Percentiles rank a stretch among this genome's conserved stretches.
These are phyloP conservation scores for Marchantia paleacea DNA, from an alignment of 225 moss, liverwort and hornwort species.

Conservation along the genomic window DNA sequence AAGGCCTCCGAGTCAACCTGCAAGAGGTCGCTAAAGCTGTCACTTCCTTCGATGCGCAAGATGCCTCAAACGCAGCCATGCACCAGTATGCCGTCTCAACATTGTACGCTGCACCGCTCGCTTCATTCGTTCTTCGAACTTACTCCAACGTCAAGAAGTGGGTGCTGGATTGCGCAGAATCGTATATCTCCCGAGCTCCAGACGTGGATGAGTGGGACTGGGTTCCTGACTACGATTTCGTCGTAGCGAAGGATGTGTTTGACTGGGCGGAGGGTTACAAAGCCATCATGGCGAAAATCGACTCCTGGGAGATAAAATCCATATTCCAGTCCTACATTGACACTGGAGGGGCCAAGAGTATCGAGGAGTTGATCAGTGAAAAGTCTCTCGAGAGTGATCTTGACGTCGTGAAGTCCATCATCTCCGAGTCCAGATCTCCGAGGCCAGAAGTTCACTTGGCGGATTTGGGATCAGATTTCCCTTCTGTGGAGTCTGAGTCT, in stretches of 20 bases:
- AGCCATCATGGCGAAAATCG: constrained; percentile 16
- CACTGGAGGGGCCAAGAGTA: neutral
- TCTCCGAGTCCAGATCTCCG: neutral
- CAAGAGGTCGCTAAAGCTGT: neutral
- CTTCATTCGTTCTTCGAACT: neutral
- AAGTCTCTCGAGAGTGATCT: neutral
- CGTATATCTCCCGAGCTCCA: constrained; percentile 1
- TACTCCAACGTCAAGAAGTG: constrained; percentile 10
- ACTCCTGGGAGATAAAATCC: constrained; percentile 12
- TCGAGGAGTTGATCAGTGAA: neutral
- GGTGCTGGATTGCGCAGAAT: constrained; percentile 10
- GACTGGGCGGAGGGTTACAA: constrained; percentile 26
- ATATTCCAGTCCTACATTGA: constrained; percentile 13
- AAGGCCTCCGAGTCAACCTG: neutral
- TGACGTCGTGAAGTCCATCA: constrained; percentile 8
- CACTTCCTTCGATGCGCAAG: neutral
- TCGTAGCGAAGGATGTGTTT: constrained; percentile 35
- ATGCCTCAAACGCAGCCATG: neutral
- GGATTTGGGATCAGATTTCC: neutral
- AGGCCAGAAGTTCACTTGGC: neutral
- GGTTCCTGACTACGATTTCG: constrained; percentile 47
- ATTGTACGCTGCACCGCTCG: neutral
- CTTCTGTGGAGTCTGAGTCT: neutral
- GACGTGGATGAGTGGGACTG: constrained; percentile 40
- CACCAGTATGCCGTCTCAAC: neutral